These are phyloP conservation scores for Nannizzia gypsea DNA, from an alignment of 2,329 filamentous ascomycete genomes.

Conservation along the genomic window DNA sequence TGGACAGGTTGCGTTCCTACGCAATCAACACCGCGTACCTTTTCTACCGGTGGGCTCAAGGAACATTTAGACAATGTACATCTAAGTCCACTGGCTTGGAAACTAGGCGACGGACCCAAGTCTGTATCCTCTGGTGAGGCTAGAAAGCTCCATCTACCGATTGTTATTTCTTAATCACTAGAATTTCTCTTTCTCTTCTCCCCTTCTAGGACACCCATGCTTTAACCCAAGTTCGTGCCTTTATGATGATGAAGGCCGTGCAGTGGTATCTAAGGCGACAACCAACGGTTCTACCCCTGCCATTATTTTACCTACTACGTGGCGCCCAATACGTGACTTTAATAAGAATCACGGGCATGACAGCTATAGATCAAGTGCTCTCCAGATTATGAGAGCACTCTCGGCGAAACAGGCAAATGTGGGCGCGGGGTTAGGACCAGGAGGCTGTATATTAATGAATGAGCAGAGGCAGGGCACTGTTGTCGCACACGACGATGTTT, in stretches of 20 bases:
- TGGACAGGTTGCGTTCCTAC: slow-evolving; percentile 23
- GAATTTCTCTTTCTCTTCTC: slow-evolving; percentile 8
- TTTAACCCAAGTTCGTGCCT: slow-evolving; percentile 10
- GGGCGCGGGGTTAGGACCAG: slow-evolving; percentile 43
- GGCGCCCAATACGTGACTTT: slow-evolving; percentile 28
- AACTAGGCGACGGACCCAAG: slow-evolving; percentile 47
- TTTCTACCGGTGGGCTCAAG: slow-evolving; percentile 30
- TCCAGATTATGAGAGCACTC: slow-evolving; percentile 35
- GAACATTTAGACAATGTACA: slow-evolving; percentile 43
- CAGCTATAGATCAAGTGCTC: slow-evolving; percentile 36
- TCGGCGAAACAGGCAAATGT: slow-evolving; percentile 40
- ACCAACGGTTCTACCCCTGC: slow-evolving; percentile 21
- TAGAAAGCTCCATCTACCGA: slow-evolving; percentile 12
- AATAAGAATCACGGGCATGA: slow-evolving; percentile 33
- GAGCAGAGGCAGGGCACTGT: slow-evolving; percentile 40
- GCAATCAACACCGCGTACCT: slow-evolving; percentile 13
- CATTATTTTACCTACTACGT: slow-evolving; percentile 28
- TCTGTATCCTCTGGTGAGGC: slow-evolving; percentile 44
- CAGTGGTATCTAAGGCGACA: slow-evolving; percentile 13
- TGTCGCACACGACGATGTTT: slow-evolving; percentile 40
- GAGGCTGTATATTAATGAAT: slow-evolving; percentile 43
- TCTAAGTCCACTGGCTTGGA: slow-evolving; percentile 44
- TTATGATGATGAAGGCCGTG: slow-evolving; percentile 15
- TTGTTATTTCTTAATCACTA: slow-evolving; percentile 14
- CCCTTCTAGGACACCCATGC: slow-evolving; percentile 10